phyloP scores from a whole-genome alignment of 176 grass and related monocot species.

The Calamus simplicifolius region DNA sequence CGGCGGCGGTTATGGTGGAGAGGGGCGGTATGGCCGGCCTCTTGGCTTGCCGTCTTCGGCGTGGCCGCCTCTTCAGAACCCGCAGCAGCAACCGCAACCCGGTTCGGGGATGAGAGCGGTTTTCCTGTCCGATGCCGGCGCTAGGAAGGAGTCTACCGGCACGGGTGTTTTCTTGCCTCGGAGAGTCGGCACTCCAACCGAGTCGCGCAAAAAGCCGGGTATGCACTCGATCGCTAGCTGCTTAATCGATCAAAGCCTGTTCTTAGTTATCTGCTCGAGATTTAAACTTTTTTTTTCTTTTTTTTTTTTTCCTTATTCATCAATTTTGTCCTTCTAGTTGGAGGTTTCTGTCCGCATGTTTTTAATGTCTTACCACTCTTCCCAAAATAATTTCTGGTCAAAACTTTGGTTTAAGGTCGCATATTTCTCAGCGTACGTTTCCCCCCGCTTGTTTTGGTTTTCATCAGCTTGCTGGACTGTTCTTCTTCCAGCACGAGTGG shows the following conservation, averaged over 20 bases:
- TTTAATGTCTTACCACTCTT: no score
- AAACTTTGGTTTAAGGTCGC: no score
- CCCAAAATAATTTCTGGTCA: no score
- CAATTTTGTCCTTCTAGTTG: no score
- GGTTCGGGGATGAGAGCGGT: constrained; percentile 14
- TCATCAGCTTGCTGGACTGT: constrained; percentile 26
- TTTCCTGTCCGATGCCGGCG: constrained; percentile 12
- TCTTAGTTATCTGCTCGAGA: not conserved
- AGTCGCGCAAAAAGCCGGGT: constrained; percentile 19
- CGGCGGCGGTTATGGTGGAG: no score
- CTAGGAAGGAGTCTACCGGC: constrained; percentile 17
- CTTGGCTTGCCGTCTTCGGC: not conserved
- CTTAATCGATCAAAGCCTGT: no score
- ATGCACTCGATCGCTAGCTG: not conserved
- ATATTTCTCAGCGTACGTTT: no score
- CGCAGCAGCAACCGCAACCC: not conserved
- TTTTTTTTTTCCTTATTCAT: no score
- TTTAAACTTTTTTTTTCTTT: not conserved
- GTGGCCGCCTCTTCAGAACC: not conserved
- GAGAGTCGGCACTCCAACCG: not conserved
- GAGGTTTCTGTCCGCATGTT: no score
- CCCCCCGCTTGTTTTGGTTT: not conserved
- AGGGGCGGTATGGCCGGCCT: not conserved
- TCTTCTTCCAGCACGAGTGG: constrained; percentile 22
- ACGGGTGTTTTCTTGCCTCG: constrained; percentile 34